A percentile compares a stretch with the other conserved stretches of the same genome.
Conservation (phyloP, 228 moss, liverwort and hornwort genomes). For the Sphagnum fallax region DNA sequence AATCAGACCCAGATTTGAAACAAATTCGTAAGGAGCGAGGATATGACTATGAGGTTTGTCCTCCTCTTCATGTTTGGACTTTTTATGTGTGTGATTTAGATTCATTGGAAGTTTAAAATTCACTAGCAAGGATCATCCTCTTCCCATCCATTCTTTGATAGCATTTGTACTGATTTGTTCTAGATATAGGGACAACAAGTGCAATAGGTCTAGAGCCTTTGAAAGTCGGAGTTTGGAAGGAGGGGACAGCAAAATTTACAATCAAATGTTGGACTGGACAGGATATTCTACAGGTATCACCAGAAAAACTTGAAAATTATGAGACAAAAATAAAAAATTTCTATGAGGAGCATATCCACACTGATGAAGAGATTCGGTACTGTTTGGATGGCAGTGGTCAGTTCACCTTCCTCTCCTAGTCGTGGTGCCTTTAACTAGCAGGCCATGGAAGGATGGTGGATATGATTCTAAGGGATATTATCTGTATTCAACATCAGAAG, state of each 20-base stretch:
- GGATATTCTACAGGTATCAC: constrained; percentile 74
- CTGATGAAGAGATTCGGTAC: constrained; percentile 95
- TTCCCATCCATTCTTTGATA: not conserved
- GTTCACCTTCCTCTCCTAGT: constrained; percentile 5
- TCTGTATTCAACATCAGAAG: no score
- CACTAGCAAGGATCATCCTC: not conserved
- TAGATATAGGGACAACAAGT: not conserved
- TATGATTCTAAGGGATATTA: not conserved
- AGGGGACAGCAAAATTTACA: not conserved
- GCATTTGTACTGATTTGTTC: not conserved
- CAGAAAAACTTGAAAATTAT: constrained; percentile 53
- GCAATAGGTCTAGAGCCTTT: no score
- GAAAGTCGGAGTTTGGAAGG: no score
- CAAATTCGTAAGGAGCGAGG: constrained; percentile 76
- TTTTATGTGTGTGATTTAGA: not conserved
- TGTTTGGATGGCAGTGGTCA: constrained; percentile 81
- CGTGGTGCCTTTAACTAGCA: not conserved
- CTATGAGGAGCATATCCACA: constrained; percentile 90
- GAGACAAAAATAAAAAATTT: constrained; percentile 80
- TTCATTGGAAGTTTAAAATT: not conserved
- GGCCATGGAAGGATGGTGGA: not conserved
- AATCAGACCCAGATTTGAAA: constrained; percentile 61
- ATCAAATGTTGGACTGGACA: constrained; percentile 11
- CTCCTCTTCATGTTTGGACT: not conserved
- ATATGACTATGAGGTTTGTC: constrained; percentile 71